phyloP scores from a whole-genome alignment of 108 stramenopile genomes.

The Skeletonema menzelii region DNA sequence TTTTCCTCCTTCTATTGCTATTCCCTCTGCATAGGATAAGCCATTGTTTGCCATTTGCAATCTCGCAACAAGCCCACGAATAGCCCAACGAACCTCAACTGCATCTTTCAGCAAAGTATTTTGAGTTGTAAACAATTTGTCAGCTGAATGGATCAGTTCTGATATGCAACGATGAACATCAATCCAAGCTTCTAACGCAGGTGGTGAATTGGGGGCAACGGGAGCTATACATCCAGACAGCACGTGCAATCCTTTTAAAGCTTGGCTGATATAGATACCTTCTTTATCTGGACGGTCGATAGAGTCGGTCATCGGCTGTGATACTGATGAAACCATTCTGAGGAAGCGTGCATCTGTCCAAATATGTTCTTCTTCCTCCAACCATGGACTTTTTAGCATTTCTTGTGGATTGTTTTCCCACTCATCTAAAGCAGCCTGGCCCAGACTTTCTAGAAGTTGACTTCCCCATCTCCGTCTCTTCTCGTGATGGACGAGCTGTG shows the following conservation, averaged over 20 bases:
- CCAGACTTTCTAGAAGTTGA: constrained; percentile 57
- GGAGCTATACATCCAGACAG: constrained; percentile 36
- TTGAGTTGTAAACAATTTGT: constrained; percentile 21
- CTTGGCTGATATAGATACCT: constrained; percentile 43
- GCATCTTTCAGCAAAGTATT: constrained; percentile 48
- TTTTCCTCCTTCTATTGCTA: background rate
- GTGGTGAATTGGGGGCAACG: constrained; percentile 9
- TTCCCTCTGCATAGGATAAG: background rate
- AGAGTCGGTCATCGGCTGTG: constrained; percentile 27
- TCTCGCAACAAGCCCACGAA: constrained; percentile 47
- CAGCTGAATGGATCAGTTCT: constrained; percentile 41
- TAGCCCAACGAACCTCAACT: constrained; percentile 58
- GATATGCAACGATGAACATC: constrained; percentile 29
- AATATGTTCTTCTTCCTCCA: constrained; percentile 2
- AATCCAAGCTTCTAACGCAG: constrained; percentile 27
- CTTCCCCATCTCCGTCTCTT: constrained; percentile 64
- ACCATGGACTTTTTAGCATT: background rate
- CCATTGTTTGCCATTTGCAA: constrained; percentile 31
- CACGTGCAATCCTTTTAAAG: constrained; percentile 51
- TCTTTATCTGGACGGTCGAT: constrained; percentile 53
- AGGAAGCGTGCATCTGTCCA: constrained; percentile 35
- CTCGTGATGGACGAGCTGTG: constrained; percentile 68
- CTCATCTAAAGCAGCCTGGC: constrained; percentile 26
- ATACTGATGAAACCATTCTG: constrained; percentile 51
- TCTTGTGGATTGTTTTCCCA: constrained; percentile 15